Percentiles rank a stretch among this genome's conserved stretches.
Evolutionary conservation across 2,329 filamentous ascomycete genomes (phyloP).

Genomic region (Herpomyces periplanetae): DNA sequence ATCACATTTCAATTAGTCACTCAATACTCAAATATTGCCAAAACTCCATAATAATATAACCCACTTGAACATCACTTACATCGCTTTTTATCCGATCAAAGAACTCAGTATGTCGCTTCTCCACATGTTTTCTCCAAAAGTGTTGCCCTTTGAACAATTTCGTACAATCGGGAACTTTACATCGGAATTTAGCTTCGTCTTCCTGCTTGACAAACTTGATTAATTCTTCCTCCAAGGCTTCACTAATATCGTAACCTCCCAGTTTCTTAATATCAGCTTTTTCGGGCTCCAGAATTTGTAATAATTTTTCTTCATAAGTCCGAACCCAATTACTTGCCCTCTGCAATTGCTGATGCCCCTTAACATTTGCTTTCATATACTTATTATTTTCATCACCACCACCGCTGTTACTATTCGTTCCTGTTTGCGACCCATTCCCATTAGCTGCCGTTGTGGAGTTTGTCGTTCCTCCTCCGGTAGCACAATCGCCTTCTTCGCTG

Average conservation of each 20-base stretch:
- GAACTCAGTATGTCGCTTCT: constrained; percentile 80
- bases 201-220: constrained; percentile 73
- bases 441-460: constrained; percentile 19
- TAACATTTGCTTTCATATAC: too few relatives aligned
- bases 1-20: constrained; percentile 1
- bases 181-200: constrained; percentile 82
- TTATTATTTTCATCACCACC: too few relatives aligned
- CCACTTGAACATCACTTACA: constrained; percentile 18
- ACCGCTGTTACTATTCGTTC: constrained; percentile 20
- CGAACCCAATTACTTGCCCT: constrained; percentile 95
- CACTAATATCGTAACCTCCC: constrained; percentile 49
- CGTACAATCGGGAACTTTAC: constrained; percentile 74
- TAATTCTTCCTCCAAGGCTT: constrained; percentile 53
- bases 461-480: too few relatives aligned
- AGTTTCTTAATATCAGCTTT: constrained; percentile 57
- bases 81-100: constrained; percentile 38
- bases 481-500: too few relatives aligned
- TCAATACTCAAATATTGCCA: constrained; percentile 1
- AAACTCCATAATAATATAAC: not conserved
- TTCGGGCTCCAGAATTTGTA: constrained; percentile 66
- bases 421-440: constrained; percentile 13
- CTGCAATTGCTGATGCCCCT: constrained; percentile 62
- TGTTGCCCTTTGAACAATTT: constrained; percentile 91
- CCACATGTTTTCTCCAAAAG: constrained; percentile 92
- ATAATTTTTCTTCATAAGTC: constrained; percentile 85